Percentiles rank a stretch among this genome's conserved stretches.
These are phyloP conservation scores for Suhomyces kilbournensis DNA, from an alignment of 805 yeast genomes.

Conservation along the genomic window DNA sequence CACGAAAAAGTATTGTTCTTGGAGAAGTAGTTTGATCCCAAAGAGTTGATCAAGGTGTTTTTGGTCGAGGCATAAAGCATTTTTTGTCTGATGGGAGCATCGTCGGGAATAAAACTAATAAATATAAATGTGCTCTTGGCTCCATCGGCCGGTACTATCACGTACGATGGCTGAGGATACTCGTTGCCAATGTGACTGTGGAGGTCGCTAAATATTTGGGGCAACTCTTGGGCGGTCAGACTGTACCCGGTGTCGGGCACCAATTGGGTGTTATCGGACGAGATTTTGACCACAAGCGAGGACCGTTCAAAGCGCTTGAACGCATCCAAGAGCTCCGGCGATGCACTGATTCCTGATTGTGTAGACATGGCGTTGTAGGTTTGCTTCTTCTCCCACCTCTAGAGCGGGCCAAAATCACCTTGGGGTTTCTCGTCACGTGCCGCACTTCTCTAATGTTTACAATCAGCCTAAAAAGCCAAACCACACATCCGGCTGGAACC, in stretches of 20 bases:
- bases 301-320: conserved; percentile 33
- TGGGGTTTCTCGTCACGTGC: background rate
- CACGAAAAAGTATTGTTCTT: conserved; percentile 42
- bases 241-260: conserved; percentile 25
- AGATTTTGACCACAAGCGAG: conserved; percentile 30
- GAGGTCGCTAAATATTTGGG: conserved; percentile 18
- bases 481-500: background rate
- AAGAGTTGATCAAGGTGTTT: conserved; percentile 66
- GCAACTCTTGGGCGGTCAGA: conserved; percentile 10
- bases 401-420: background rate
- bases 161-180: conserved; percentile 38
- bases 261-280: conserved; percentile 32
- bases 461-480: background rate
- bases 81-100: conserved; percentile 74
- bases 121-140: conserved; percentile 43
- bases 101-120: conserved; percentile 83
- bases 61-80: conserved; percentile 95
- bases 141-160: conserved; percentile 19
- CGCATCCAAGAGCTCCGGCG: conserved; percentile 40
- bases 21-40: conserved; percentile 60
- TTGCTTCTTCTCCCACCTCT: background rate
- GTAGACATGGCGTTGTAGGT: conserved; percentile 28
- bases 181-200: conserved; percentile 18
- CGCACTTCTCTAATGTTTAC: background rate
- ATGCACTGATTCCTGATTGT: conserved; percentile 42